A percentile compares a stretch with the other conserved stretches of the same genome.
Conservation (phyloP, 2,329 filamentous ascomycete genomes). For the Colletotrichum sp. region DNA sequence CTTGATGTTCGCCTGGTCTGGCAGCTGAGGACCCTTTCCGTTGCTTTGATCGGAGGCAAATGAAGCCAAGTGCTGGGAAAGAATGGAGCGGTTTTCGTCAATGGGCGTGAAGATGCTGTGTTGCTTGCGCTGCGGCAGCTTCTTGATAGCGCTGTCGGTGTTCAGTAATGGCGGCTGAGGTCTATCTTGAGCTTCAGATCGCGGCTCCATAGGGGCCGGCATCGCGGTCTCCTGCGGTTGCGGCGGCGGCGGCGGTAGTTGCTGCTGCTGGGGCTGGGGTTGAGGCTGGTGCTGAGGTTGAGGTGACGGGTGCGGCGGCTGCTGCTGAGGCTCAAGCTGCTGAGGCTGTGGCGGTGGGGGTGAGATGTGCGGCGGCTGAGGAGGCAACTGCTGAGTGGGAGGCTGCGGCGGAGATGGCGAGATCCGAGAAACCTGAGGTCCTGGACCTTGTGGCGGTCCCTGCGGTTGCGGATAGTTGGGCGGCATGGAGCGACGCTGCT, state of each 20-base stretch:
- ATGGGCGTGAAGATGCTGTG: slow-evolving; percentile 98
- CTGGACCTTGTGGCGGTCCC: slow-evolving; percentile 48
- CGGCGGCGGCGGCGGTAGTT: slow-evolving; percentile 44
- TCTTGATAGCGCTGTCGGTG: slow-evolving; percentile 60
- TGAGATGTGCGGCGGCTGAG: slow-evolving; percentile 55
- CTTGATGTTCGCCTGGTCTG: slow-evolving; percentile 24
- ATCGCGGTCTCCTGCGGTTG: slow-evolving; percentile 56
- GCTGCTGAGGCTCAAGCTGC: slow-evolving; percentile 35
- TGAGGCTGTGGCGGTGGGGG: slow-evolving; percentile 57
- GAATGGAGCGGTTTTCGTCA: slow-evolving; percentile 86
- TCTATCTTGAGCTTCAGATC: slow-evolving; percentile 51
- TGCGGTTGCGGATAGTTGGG: slow-evolving; percentile 64
- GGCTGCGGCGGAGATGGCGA: slow-evolving; percentile 67
- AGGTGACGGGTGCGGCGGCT: slow-evolving; percentile 32
- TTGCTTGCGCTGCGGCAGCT: slow-evolving; percentile 76
- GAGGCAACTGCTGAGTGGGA: slow-evolving; percentile 55
- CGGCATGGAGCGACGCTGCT: slow-evolving; percentile 77
- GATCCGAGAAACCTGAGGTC: slow-evolving; percentile 49
- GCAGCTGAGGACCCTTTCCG: slow-evolving; percentile 33
- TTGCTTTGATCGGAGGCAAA: slow-evolving; percentile 61
- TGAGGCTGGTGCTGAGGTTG: slow-evolving; percentile 42
- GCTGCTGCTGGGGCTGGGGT: slow-evolving; percentile 45
- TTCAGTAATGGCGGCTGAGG: slow-evolving; percentile 53
- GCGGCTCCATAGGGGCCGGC: slow-evolving; percentile 54
- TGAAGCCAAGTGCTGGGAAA: slow-evolving; percentile 81